Evolutionary conservation across 371 early-diverging fungal genomes (phyloP).

Genomic region (Haplosporangium sp.): DNA sequence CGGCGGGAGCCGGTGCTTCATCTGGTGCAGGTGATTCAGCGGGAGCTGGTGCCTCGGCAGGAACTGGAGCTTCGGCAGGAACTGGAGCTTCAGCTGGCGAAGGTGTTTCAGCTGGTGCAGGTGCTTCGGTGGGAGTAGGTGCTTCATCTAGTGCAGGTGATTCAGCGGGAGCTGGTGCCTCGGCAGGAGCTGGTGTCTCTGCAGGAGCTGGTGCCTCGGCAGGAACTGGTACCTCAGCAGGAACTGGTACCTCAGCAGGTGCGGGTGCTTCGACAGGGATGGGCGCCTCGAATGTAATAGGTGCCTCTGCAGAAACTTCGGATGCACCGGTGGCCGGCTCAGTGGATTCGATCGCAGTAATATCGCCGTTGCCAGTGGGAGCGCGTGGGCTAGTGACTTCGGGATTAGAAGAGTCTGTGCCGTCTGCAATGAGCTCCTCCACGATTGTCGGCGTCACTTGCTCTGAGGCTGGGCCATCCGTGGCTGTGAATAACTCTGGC

Average conservation of each 20-base stretch:
- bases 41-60: slow-evolving; percentile 3
- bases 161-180: background rate
- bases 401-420: background rate
- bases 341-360: background rate
- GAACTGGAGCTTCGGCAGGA: background rate
- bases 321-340: no score
- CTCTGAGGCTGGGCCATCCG: background rate
- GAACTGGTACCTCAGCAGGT: background rate
- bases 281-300: background rate
- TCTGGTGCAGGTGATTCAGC: background rate
- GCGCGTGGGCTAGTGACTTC: slow-evolving; percentile 7
- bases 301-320: slow-evolving; percentile 6
- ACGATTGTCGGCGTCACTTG: background rate
- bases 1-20: no score
- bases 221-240: background rate
- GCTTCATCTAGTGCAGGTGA: background rate
- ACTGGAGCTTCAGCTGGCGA: background rate
- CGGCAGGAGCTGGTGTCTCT: background rate
- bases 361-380: background rate
- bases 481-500: background rate
- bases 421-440: background rate
- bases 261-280: background rate
- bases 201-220: background rate
- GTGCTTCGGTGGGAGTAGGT: background rate
- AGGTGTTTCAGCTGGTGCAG: background rate